Evolutionary conservation across 768 basidiomycete species (phyloP).

Genomic region (Russula brevipes): DNA sequence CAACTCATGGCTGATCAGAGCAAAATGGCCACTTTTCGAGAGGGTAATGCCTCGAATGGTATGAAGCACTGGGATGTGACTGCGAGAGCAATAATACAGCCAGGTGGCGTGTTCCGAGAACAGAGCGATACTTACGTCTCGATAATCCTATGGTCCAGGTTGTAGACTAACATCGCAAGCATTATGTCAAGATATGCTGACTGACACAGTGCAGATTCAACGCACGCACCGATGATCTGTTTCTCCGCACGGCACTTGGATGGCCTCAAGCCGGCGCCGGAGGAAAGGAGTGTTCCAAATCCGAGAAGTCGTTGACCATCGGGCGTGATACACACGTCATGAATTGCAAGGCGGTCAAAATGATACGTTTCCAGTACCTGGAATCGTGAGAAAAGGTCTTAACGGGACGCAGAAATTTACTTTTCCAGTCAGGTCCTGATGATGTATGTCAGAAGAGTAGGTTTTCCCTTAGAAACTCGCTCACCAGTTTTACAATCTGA

Average conservation of each 20-base stretch:
- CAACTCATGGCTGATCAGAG: constrained; percentile 71
- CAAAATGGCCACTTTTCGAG: constrained; percentile 57
- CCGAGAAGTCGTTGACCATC: constrained; percentile 58
- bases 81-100: constrained; percentile 30
- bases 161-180: constrained; percentile 47
- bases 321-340: constrained; percentile 66
- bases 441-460: background rate
- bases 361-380: constrained; percentile 49
- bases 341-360: constrained; percentile 57
- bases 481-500: constrained; percentile 54
- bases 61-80: constrained; percentile 67
- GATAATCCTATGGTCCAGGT: constrained; percentile 55
- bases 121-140: constrained; percentile 48
- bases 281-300: constrained; percentile 62
- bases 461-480: constrained; percentile 22
- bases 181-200: background rate
- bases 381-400: background rate
- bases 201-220: background rate
- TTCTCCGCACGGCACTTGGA: constrained; percentile 71
- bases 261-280: constrained; percentile 57
- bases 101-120: background rate
- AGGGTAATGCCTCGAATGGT: constrained; percentile 69
- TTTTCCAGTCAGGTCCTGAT: constrained; percentile 56
- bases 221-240: constrained; percentile 65
- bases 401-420: background rate